A percentile compares a stretch with the other conserved stretches of the same genome.
Conservation (phyloP, 2,329 filamentous ascomycete species). For the Penicillium italicum region DNA sequence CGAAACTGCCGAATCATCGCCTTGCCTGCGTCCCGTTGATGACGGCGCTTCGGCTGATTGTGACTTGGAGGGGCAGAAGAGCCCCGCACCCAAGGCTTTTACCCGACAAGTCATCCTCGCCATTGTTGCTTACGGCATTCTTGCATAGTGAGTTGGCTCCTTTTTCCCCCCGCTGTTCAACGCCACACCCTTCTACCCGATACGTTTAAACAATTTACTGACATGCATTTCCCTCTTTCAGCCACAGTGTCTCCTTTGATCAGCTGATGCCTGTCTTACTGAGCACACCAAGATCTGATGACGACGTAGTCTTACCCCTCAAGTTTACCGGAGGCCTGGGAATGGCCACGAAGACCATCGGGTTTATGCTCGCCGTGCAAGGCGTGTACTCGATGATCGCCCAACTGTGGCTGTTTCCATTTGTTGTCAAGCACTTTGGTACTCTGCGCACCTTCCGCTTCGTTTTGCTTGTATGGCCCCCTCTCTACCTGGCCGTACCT, state of each 20-base stretch:
- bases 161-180: neutral
- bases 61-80: slow-evolving; percentile 43
- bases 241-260: slow-evolving; percentile 96
- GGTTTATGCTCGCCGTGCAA: slow-evolving; percentile 82
- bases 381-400: slow-evolving; percentile 85
- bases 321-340: slow-evolving; percentile 85
- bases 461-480: slow-evolving; percentile 76
- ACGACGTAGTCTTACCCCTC: slow-evolving; percentile 66
- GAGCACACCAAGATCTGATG: slow-evolving; percentile 60
- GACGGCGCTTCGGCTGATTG: slow-evolving; percentile 33
- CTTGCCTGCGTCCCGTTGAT: slow-evolving; percentile 42
- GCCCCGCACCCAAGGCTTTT: slow-evolving; percentile 61
- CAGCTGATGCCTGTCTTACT: slow-evolving; percentile 90
- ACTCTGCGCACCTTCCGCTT: slow-evolving; percentile 77
- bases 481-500: slow-evolving; percentile 81
- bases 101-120: slow-evolving; percentile 81
- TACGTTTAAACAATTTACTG: slow-evolving; percentile 45
- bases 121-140: slow-evolving; percentile 83
- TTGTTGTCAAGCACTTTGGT: slow-evolving; percentile 70
- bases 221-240: slow-evolving; percentile 40
- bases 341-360: slow-evolving; percentile 77
- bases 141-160: slow-evolving; percentile 80
- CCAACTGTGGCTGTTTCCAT: slow-evolving; percentile 79
- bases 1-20: slow-evolving; percentile 55
- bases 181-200: slow-evolving; percentile 3